Base-by-base conservation (phyloP, 2,329 filamentous ascomycete genomes). In the Fusarium sarcochroum region DNA sequence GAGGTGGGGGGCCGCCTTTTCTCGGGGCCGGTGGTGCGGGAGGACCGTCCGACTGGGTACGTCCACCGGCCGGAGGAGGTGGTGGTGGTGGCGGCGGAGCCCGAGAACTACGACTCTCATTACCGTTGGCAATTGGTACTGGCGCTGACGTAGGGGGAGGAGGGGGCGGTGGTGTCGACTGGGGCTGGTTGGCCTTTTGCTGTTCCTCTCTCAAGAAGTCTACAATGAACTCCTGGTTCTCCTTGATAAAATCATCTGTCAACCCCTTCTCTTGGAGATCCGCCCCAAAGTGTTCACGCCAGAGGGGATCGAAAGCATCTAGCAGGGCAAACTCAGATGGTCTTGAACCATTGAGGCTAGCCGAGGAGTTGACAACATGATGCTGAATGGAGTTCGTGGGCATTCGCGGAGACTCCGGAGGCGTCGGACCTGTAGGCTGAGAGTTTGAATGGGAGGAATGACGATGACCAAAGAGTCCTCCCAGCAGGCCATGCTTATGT, bases 181-280 rank as follows among this genome's bases (percentile, higher is more conserved):
- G 61, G 35, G 72, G 66, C n/a, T 62, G 66, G 51, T 73, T 68
- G 38, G 69, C 49, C 70, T 79, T 81, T 67, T 80, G 81, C 76
- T 86, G 85, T 69, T 90, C 85, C 60, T 89, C 81, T 68, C 85
- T 85, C 63, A 91, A 79, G 71, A 90, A 91, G 38, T 89, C 85
- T 68, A 90, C 85, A 73, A 91, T 91, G 68, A 91, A 91, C 71
- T 90, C 88, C 72, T 91, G 89, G 72, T 91, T 90, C 37, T 90
- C 88, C 68, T 85, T 86, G 73, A 91, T 91, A 66, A 90, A 88
- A 69, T 90, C 88, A 70, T 90, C 88, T 8, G 86, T 89, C 64
- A 90, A 81, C 17, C 88, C 89, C 79, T 89, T 89, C 45, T 86
- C 80, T 58, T 83, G 86, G 54, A 91, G 79, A 70, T 90, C 88